Evolutionary conservation across 371 early-diverging fungal species (phyloP).

Genomic region (Syncephalastrum sp.): DNA sequence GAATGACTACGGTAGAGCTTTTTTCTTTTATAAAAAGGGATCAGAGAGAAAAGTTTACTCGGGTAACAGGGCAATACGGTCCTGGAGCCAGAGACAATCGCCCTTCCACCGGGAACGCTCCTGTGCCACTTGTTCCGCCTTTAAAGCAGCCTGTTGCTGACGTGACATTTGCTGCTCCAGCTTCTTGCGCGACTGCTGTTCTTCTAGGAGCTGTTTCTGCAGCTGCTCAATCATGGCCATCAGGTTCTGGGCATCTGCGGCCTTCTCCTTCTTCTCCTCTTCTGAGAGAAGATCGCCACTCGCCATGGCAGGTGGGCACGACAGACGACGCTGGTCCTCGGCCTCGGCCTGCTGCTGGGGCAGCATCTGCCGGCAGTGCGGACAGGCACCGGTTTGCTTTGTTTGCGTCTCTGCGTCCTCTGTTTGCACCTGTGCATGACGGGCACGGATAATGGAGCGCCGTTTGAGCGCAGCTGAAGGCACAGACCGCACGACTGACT

Average conservation of each 20-base stretch:
- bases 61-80: slow-evolving; percentile 32
- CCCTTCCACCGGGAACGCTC: slow-evolving; percentile 38
- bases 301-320: slow-evolving; percentile 35
- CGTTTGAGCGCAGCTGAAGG: slow-evolving; percentile 38
- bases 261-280: neutral
- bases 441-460: slow-evolving; percentile 29
- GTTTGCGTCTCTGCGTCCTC: neutral
- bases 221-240: slow-evolving; percentile 29
- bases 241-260: slow-evolving; percentile 8
- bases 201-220: slow-evolving; percentile 46
- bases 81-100: slow-evolving; percentile 34
- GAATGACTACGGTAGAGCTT: too few relatives aligned
- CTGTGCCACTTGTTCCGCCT: slow-evolving; percentile 24
- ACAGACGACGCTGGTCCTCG: slow-evolving; percentile 15
- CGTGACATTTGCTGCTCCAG: slow-evolving; percentile 26
- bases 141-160: slow-evolving; percentile 8
- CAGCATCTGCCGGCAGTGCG: slow-evolving; percentile 31
- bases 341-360: neutral
- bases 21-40: neutral
- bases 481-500: slow-evolving; percentile 14
- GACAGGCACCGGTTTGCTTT: slow-evolving; percentile 21
- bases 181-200: slow-evolving; percentile 38
- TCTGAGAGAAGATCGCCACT: slow-evolving; percentile 14
- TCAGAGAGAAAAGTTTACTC: slow-evolving; percentile 12
- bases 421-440: slow-evolving; percentile 41